These are phyloP conservation scores for Xylaria sp. DNA, from an alignment of 2,329 filamentous ascomycete genomes.

Conservation along the genomic window DNA sequence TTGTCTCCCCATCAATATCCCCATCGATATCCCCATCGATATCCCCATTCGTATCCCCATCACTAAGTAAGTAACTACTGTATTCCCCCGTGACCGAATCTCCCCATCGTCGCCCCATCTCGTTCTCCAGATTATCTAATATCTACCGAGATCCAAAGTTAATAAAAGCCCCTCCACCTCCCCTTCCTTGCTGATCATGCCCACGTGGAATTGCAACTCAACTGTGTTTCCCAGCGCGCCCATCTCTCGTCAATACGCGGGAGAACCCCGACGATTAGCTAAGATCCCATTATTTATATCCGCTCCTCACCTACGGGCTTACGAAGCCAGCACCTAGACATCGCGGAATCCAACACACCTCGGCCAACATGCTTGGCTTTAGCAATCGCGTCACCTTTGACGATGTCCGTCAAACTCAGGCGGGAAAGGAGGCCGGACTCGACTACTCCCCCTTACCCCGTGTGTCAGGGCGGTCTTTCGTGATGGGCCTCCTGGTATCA, in stretches of 20 bases:
- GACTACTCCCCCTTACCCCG: constrained; percentile 56
- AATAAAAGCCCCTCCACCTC: constrained; percentile 19
- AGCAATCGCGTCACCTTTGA: constrained; percentile 53
- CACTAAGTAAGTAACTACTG: too few relatives aligned
- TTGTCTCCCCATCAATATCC: neutral
- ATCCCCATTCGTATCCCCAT: too few relatives aligned
- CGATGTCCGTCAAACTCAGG: constrained; percentile 53
- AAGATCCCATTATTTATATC: neutral
- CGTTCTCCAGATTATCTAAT: constrained; percentile 10
- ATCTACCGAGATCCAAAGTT: neutral
- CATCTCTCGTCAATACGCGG: neutral
- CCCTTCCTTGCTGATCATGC: constrained; percentile 19
- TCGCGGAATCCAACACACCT: neutral
- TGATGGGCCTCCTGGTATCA: constrained; percentile 36
- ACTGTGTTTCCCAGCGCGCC: neutral
- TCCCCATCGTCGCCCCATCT: neutral
- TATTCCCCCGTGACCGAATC: too few relatives aligned
- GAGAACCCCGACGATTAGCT: neutral
- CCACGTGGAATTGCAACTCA: constrained; percentile 30
- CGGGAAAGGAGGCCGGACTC: constrained; percentile 53
- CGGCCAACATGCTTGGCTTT: constrained; percentile 41
- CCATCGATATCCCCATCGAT: neutral
- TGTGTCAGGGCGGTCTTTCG: constrained; percentile 32
- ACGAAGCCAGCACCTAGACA: neutral
- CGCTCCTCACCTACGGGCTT: neutral